Base-by-base conservation (phyloP, 2,329 filamentous ascomycete species). In the Xylariaceae sp. region DNA sequence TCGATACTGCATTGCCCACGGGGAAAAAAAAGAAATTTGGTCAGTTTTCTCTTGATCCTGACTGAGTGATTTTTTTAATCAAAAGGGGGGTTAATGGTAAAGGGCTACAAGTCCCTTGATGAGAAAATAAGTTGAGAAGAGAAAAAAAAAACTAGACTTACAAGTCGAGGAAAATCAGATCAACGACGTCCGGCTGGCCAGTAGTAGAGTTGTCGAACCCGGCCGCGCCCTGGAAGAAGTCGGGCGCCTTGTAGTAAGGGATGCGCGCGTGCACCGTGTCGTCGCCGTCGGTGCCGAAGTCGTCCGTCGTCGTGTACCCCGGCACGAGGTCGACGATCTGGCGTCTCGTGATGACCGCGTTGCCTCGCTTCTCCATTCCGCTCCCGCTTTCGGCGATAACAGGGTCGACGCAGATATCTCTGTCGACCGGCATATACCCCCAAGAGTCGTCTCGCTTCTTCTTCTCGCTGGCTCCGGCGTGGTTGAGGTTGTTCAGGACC, bases 221-320 rank as follows among this genome's bases (percentile, higher is more conserved):
- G 5, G 59, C 71, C 12, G 68, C 65, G 3, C 65, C 66, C 51
- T 73, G 67, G 48, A 74, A 69, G 49, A 71, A 71, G 44, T 68
- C 62, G 4, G 74, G 73, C 30, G 71, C 62, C 1, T 50, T 31
- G 57, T 70, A 74, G 39, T 61, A 52, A 1, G 71, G 65, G 30
- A 76, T 72, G 6, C 40, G 36, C 3, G 62, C 59, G 56, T 78
- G 74, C 5, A 64, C 50, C 0, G 74, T 78, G 44, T 79, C 75
- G 49, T 78, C 75, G 12, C 73, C 71, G 34, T 69, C 74, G 3
- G 56, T 64, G 35, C 74, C 75, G 48, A 76, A 78, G 51, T 77
- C 75, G 45, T 79, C 75, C 2, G 53, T 65, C 0, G 75, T 79
- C 3, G 64, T 68, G 54, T 77, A 76, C 3, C 74, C 76, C 0